Evolutionary conservation across 805 yeast species (phyloP).

Genomic region (Metschnikowia reukaufii): DNA sequence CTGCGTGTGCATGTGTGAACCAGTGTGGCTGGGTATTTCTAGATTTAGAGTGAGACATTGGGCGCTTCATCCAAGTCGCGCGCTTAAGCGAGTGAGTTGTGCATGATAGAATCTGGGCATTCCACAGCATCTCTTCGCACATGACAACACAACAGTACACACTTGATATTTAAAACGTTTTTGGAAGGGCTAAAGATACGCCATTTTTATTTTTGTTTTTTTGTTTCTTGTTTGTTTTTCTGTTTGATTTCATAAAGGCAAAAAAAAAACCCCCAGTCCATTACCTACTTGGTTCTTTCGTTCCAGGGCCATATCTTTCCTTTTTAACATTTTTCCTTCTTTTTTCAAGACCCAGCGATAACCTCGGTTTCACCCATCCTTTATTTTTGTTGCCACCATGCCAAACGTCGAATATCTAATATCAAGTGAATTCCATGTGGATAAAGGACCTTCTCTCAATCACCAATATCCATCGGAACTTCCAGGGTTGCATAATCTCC

Average conservation of each 20-base stretch:
- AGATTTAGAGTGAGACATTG: neutral
- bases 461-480: conserved; percentile 55
- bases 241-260: no score
- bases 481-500: conserved; percentile 38
- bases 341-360: neutral
- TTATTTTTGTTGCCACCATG: conserved; percentile 7
- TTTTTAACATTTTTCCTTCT: no score
- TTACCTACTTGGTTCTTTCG: neutral
- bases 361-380: neutral
- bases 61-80: conserved; percentile 1
- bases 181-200: neutral
- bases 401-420: conserved; percentile 55
- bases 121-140: conserved; percentile 3
- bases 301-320: no score
- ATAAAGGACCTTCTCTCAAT: conserved; percentile 64
- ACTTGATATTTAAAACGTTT: neutral
- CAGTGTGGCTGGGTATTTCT: no score
- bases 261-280: neutral
- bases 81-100: conserved; percentile 5
- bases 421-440: conserved; percentile 78
- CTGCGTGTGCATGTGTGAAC: no score
- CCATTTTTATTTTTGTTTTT: neutral
- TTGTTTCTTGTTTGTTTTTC: no score
- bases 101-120: neutral
- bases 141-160: neutral